Conservation (phyloP, 768 basidiomycete genomes). For the Boletus huronensis region DNA sequence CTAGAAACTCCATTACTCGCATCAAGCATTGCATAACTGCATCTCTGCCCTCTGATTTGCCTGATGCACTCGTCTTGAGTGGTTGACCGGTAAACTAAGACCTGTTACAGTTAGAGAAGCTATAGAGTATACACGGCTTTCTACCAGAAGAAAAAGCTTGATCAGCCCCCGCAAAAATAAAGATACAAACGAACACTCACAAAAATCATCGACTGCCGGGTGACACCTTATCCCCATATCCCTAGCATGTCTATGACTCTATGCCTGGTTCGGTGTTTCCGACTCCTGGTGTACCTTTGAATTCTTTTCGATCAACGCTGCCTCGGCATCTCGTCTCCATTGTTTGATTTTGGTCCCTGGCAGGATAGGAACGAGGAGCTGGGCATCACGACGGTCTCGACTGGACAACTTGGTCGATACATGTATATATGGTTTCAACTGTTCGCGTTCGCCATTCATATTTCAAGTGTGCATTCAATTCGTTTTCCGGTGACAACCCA, state of each 20-base stretch:
- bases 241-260: not conserved
- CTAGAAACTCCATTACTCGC: not conserved
- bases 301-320: not conserved
- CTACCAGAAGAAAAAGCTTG: no score
- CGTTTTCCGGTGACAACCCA: not conserved
- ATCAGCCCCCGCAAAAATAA: not conserved
- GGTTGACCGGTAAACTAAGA: not conserved
- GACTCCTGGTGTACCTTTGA: not conserved
- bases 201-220: not conserved
- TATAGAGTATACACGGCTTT: not conserved
- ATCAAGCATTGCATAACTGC: not conserved
- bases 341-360: slow-evolving; percentile 25
- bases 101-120: not conserved
- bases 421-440: slow-evolving; percentile 32
- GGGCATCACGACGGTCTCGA: slow-evolving; percentile 25
- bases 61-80: not conserved
- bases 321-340: slow-evolving; percentile 23
- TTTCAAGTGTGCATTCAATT: not conserved
- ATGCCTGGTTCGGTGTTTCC: not conserved
- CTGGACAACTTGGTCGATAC: slow-evolving; percentile 19
- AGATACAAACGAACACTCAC: not conserved
- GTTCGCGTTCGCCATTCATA: not conserved
- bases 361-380: slow-evolving; percentile 24
- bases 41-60: not conserved
- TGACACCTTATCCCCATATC: not conserved